Evolutionary conservation across 2,329 filamentous ascomycete genomes (phyloP).

Genomic region (Microdochium bolleyi): DNA sequence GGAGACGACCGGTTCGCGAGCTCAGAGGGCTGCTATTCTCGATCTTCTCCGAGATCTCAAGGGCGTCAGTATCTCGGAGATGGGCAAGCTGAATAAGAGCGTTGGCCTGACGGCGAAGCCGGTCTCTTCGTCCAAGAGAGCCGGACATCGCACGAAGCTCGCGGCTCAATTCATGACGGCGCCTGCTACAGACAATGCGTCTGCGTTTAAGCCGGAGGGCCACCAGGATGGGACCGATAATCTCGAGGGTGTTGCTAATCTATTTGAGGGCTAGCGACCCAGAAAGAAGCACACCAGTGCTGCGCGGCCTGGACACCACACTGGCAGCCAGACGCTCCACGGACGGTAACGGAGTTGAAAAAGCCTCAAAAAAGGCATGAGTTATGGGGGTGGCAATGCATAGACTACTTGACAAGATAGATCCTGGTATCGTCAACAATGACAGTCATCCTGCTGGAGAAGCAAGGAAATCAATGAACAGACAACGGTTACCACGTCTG

Average conservation of each 20-base stretch:
- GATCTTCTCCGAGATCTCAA: conserved; percentile 81
- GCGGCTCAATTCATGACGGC: conserved; percentile 58
- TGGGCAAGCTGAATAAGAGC: conserved; percentile 69
- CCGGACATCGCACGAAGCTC: conserved; percentile 45
- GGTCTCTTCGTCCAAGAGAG: conserved; percentile 27
- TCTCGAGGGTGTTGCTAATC: conserved; percentile 45
- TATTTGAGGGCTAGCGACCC: conserved; percentile 27
- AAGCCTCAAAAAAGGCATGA: too few species aligned
- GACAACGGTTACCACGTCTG: too few species aligned
- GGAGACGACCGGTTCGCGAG: conserved; percentile 54
- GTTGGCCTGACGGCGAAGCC: conserved; percentile 23
- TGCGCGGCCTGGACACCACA: too few species aligned
- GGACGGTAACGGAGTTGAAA: too few species aligned
- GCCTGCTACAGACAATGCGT: conserved; percentile 21
- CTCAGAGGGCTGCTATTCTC: conserved; percentile 73
- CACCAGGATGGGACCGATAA: conserved; percentile 34
- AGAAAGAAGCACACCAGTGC: too few species aligned
- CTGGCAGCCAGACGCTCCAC: too few species aligned
- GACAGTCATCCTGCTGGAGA: too few species aligned
- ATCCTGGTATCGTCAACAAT: too few species aligned
- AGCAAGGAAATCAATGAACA: too few species aligned
- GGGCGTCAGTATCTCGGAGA: conserved; percentile 86
- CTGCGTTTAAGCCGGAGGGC: conserved; percentile 7
- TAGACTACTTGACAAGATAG: too few species aligned
- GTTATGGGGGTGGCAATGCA: too few species aligned